Evolutionary conservation across 106 monocot species (phyloP), one percentile per base, ranked within the genome.

Genomic region (Platanthera zijinensis): DNA sequence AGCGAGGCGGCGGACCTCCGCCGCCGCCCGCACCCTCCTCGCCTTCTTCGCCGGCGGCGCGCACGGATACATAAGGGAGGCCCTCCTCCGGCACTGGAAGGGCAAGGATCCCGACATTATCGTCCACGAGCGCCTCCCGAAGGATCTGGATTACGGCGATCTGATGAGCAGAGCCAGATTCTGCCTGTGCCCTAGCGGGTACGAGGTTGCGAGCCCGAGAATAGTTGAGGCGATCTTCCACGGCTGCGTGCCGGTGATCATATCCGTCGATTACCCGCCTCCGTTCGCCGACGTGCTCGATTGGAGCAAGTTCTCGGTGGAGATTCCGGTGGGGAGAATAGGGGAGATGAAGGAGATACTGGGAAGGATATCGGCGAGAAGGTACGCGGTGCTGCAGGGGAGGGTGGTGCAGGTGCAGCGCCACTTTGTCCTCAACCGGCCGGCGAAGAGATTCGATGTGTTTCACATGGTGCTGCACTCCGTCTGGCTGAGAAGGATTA

Each of bases 11-110:
- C 50, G 39, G 19, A 25, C 76, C 3, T 32, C 54, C 39, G 54
- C 22, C 13, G 7, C 57, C 1, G 12, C 71, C 15, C 81, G 89
- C 5, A 13, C 84, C 18, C 54, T 82, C n/a, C 89, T 94, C 30
- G 91, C 94, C 15, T 95, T 95, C 87, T 95, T 95, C 77, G 85
- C 89, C 3, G 89, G 95, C 17, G 91, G 95, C 0, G 64, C 74
- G 30, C 95, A 95, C 56, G 95, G 91, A 12, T 75, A 74, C 76
- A 89, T 95, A 6, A 50, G 95, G 15, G 76, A 84, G n/a, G 13
- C 61, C 30, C 83, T 95, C 5, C 69, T 89, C 17, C 69, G 70
- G 17, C 82, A 89, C 6, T 95, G 95, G 95, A 76, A 81, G 75
- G 82, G 74, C 1, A 82, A 80, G 70, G 91, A 89, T 50, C 3